These are phyloP conservation scores for Vitis vinifera DNA, from an alignment of 164 flowering plant genomes.

Conservation along the genomic window ASM3070453v1 NC_081805.1:2937501-2938000, in stretches of 20 bases:
- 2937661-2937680: no score
- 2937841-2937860: neutral
- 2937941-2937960: no score
- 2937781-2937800: neutral
- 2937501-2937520: constrained; percentile 94
- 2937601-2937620: constrained; percentile 86
- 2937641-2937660: no score
- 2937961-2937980: no score
- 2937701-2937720: no score
- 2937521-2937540: constrained; percentile 93
- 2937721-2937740: no score
- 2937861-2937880: neutral
- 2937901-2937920: no score
- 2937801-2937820: neutral
- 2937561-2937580: constrained; percentile 91
- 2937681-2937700: no score
- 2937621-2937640: constrained; percentile 92
- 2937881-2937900: no score
- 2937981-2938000: no score
- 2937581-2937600: constrained; percentile 91
- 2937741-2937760: neutral
- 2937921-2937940: no score
- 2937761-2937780: neutral
- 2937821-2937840: neutral
- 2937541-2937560: constrained; percentile 86